Base-by-base conservation (phyloP, 768 basidiomycete species). In the Tricholoma flavovirens region DNA sequence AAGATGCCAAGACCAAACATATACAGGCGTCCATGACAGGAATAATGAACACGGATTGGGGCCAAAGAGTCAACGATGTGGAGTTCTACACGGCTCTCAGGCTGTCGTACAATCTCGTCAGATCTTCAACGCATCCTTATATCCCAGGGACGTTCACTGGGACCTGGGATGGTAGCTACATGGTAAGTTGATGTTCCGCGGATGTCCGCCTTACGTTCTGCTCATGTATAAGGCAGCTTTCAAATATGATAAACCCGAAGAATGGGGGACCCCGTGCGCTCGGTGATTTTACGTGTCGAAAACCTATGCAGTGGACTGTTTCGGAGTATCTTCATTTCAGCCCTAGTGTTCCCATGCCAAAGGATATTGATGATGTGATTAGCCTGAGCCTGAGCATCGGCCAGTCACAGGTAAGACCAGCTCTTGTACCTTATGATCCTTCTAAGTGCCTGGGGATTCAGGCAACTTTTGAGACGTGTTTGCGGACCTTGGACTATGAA, bases 151-250 rank as follows among this genome's bases (percentile, higher is more conserved):
- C 73, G 32, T 71, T 86, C 54, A 71, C 79, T 26, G 84, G 83
- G 3, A 63, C 78, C 56, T 86, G 84, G 84, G 78, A 84, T 68
- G 84, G 84, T 1, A 73, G 71, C 48, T 81, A 77, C 64, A 81
- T 81, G 80, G 84, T 83, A 60, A 64, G 72, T 64, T 32, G 17
- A 54, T 54, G n/a, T 54, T 50, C 58, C 33, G 45, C 7, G 17
- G 40, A 29, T 38, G 14, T 14, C 14, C 24, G 24, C 24, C 24
- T 26, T 5, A 53, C 42, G 40, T 51, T 57, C 38, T 60, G 40
- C 55, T 35, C 48, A 43, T 29, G 9, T 43, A 24, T 30, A 55
- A 42, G 53, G 22, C 53, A 59, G 57, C 49, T 65, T 35, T 60
- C 55, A 35, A 22, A 49, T 15, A 48, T 29, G 53, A 21, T 50